Evolutionary conservation across 306 rosid species (phyloP).

Genomic region (Glycyrrhiza uralensis): DNA sequence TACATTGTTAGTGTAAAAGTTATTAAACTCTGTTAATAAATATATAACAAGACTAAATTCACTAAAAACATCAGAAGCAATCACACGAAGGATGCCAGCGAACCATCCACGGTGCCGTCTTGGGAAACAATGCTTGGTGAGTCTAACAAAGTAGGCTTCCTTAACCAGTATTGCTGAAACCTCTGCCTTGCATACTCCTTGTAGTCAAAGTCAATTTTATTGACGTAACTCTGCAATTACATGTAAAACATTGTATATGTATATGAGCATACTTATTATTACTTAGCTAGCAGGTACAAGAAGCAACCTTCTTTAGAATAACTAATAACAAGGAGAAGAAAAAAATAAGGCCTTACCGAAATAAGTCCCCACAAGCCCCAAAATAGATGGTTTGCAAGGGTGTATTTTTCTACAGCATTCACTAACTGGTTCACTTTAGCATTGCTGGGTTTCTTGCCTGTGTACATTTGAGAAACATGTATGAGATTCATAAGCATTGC

Average conservation of each 20-base stretch:
- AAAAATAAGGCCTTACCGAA: slow-evolving; percentile 52
- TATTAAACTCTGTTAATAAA: not conserved
- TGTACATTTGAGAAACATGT: not conserved
- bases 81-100: slow-evolving; percentile 19
- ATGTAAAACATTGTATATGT: not conserved
- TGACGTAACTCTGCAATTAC: slow-evolving; percentile 65
- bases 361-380: slow-evolving; percentile 98
- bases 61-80: slow-evolving; percentile 2
- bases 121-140: slow-evolving; percentile 11
- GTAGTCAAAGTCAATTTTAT: slow-evolving; percentile 88
- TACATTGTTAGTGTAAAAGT: not conserved
- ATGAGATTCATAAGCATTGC: not conserved
- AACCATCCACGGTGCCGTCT: slow-evolving; percentile 8
- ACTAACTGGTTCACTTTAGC: slow-evolving; percentile 60
- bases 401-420: slow-evolving; percentile 55
- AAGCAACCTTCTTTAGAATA: not conserved
- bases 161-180: slow-evolving; percentile 66
- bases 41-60: not conserved
- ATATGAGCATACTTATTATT: not conserved
- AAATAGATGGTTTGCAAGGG: slow-evolving; percentile 75
- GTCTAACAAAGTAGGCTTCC: slow-evolving; percentile 48
- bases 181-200: slow-evolving; percentile 82
- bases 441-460: slow-evolving; percentile 57
- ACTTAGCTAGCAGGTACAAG: not conserved
- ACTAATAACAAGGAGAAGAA: not conserved